Evolutionary conservation across 2,329 filamentous ascomycete species (phyloP), one percentile per base, ranked within the genome.

Genomic region (Stylonectria norvegica): DNA sequence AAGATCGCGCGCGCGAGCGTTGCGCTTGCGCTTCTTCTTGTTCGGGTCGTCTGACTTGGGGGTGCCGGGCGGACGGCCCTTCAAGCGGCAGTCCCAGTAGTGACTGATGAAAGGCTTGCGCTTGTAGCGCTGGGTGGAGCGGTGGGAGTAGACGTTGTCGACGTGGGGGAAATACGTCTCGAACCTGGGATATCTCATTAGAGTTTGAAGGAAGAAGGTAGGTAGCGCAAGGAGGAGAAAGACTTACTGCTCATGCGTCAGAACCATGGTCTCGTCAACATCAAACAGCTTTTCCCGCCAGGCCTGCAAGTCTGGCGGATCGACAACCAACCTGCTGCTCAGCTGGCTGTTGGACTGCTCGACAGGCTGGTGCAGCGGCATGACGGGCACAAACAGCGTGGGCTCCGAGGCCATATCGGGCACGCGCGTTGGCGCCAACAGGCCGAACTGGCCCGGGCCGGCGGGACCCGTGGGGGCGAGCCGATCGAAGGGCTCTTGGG

Each of bases 41-140:
- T 80, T 82, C 0, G 86, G 86, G 53, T 90, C 85, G 33, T 85
- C 79, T 1, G 84, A 86, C 61, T 90, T 89, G 43, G 84, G 83
- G 4, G 86, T 90, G 20, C 86, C 86, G 0, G 86, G 81, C 1
- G 86, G 85, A 1, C 86, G 76, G 17, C 86, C 86, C 65, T 90
- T 90, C 57, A 90, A 75, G 22, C 86, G 78, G 57, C 86, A 91
- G 65, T 90, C 86, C 82, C 85, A 90, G 64, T 90, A 91, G 63
- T 89, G 85, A 2, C 85, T 88, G 39, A 89, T 74, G 52, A 90
- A 87, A n/a, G 84, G 82, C 54, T 87, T 88, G 55, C 83, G 82
- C 67, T 90, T 90, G 63, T 89, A 89, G 38, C 75, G 75, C 60
- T 90, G 86, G 3, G 86, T 89, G 2, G 86, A 89, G 47, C 86